These are phyloP conservation scores for Starmerella asiatica DNA, from an alignment of 805 yeast genomes.

Conservation along the genomic window DNA sequence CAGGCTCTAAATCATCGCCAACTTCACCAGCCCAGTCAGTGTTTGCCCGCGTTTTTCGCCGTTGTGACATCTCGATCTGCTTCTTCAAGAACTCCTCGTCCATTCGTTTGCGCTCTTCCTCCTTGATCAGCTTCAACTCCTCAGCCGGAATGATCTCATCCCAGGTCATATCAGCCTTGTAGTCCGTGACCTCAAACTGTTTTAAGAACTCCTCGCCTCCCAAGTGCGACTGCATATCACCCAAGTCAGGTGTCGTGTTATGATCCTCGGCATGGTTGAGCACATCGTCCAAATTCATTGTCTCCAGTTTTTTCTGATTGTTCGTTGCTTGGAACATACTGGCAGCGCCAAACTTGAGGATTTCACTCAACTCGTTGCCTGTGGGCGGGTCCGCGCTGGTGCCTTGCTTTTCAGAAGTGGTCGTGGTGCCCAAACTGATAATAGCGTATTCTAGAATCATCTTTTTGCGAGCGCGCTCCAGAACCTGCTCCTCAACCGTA, in stretches of 20 bases:
- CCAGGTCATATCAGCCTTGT: slow-evolving; percentile 97
- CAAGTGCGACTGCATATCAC: slow-evolving; percentile 68
- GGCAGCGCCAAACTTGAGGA: slow-evolving; percentile 95
- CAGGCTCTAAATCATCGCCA: slow-evolving; percentile 24
- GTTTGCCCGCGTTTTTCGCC: slow-evolving; percentile 63
- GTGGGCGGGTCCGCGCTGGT: slow-evolving; percentile 46
- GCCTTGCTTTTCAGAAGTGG: slow-evolving; percentile 34
- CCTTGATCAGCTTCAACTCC: slow-evolving; percentile 76
- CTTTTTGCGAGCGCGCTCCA: slow-evolving; percentile 93
- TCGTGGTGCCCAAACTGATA: slow-evolving; percentile 87
- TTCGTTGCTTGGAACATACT: slow-evolving; percentile 94
- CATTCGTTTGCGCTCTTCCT: slow-evolving; percentile 71
- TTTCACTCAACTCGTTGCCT: slow-evolving; percentile 75
- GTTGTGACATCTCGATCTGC: slow-evolving; percentile 74
- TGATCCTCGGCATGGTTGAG: slow-evolving; percentile 96
- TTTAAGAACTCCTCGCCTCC: slow-evolving; percentile 96
- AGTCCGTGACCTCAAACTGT: slow-evolving; percentile 97
- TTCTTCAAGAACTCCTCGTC: slow-evolving; percentile 81
- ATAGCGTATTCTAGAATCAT: slow-evolving; percentile 98
- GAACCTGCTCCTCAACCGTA: slow-evolving; percentile 93
- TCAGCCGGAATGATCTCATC: slow-evolving; percentile 97
- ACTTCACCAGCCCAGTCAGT: slow-evolving; percentile 49
- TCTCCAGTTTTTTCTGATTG: slow-evolving; percentile 90
- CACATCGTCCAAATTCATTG: slow-evolving; percentile 89
- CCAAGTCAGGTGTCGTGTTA: slow-evolving; percentile 86